A percentile compares a stretch with the other conserved stretches of the same genome.
These are phyloP conservation scores for Picea abies DNA, from an alignment of 83 land plant genomes.

Conservation along the genomic window DNA sequence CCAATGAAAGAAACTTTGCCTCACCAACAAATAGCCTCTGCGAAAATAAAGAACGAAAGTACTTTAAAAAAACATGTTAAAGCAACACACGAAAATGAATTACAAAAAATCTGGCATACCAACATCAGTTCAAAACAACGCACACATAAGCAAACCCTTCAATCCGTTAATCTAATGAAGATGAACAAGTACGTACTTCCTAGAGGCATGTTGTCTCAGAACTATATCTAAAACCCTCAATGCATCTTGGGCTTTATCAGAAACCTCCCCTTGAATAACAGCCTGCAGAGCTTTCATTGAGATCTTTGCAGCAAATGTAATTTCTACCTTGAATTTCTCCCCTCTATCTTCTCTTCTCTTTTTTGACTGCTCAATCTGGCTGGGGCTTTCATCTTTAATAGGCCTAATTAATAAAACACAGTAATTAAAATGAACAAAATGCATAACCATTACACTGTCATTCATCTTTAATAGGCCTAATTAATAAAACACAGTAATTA, in stretches of 20 bases:
- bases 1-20: constrained; percentile 61
- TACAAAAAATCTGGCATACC: neutral
- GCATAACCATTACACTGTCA: no score
- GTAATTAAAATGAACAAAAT: no score
- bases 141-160: neutral
- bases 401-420: no score
- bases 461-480: no score
- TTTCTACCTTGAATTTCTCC: constrained; percentile 50
- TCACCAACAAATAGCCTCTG: constrained; percentile 71
- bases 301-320: constrained; percentile 59
- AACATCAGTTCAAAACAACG: neutral
- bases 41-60: neutral
- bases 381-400: no score
- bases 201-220: constrained; percentile 72
- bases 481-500: no score
- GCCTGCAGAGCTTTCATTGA: constrained; percentile 41
- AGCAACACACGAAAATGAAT: neutral
- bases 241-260: constrained; percentile 56
- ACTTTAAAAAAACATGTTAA: neutral
- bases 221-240: constrained; percentile 69
- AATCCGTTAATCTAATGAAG: neutral
- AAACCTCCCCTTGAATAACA: constrained; percentile 36
- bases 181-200: constrained; percentile 32
- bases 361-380: neutral
- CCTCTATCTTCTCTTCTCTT: constrained; percentile 35